These are phyloP conservation scores for Cercospora sp. DNA, from an alignment of 2,329 filamentous ascomycete species.

Conservation along the genomic window DNA sequence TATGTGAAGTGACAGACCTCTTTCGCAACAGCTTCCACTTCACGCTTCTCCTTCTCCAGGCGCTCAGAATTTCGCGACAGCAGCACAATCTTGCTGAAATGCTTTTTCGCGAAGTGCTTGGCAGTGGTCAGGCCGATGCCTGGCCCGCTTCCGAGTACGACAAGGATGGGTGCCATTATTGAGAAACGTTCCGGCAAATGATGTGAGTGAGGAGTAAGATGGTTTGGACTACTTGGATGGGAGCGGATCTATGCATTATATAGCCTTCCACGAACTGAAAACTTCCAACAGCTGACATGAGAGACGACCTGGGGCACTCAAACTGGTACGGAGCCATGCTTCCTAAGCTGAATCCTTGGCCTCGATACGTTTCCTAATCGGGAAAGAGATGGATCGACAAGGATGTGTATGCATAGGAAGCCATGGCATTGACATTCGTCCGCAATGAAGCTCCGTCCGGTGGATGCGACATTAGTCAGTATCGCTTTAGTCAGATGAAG, in stretches of 20 bases:
- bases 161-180: slow-evolving; percentile 12
- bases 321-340: background rate
- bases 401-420: background rate
- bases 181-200: background rate
- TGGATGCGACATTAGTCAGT: background rate
- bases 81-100: slow-evolving; percentile 19
- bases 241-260: background rate
- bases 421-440: background rate
- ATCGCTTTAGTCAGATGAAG: background rate
- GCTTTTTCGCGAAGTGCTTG: slow-evolving; percentile 15
- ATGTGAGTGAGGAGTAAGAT: background rate
- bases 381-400: slow-evolving; percentile 1
- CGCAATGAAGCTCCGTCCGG: background rate
- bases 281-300: background rate
- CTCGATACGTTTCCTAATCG: slow-evolving; percentile 14
- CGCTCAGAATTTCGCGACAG: slow-evolving; percentile 21
- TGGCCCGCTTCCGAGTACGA: slow-evolving; percentile 18
- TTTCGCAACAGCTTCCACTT: slow-evolving; percentile 7
- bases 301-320: background rate
- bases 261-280: too few relatives aligned
- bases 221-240: background rate
- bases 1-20: background rate
- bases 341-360: background rate
- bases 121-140: slow-evolving; percentile 23
- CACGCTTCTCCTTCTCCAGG: slow-evolving; percentile 14